Evolutionary conservation across 371 early-diverging fungal genomes (phyloP).

Genomic region (Mucor lusitanicus): DNA sequence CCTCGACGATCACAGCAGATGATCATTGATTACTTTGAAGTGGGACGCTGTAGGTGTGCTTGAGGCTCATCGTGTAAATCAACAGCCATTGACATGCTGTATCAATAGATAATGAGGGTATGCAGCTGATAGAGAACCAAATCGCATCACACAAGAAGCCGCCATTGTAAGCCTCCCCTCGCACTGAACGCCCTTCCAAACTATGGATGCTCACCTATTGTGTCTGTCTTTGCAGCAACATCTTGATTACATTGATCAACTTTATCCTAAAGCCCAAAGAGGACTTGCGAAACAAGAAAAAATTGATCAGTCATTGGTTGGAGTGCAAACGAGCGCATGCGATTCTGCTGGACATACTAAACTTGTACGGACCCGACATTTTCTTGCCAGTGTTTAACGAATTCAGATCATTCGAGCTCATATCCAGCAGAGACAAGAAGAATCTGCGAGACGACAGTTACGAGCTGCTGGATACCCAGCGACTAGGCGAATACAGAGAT

Average conservation of each 20-base stretch:
- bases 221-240: not conserved
- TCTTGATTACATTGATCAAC: conserved; percentile 17
- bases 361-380: conserved; percentile 19
- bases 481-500: conserved; percentile 13
- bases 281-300: not conserved
- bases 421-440: not conserved
- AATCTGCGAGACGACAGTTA: conserved; percentile 12
- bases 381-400: conserved; percentile 19
- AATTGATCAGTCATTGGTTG: conserved; percentile 10
- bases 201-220: no score
- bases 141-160: conserved; percentile 21
- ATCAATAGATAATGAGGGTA: conserved; percentile 19
- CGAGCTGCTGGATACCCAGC: conserved; percentile 8
- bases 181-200: no score
- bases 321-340: conserved; percentile 21
- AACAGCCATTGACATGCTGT: not conserved
- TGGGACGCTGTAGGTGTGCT: conserved; percentile 10
- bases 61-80: no score
- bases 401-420: conserved; percentile 9
- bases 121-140: conserved; percentile 24
- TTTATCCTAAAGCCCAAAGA: conserved; percentile 14
- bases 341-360: conserved; percentile 14
- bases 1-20: conserved; percentile 18
- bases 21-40: conserved; percentile 30
- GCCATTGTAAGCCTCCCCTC: conserved; percentile 24